A percentile compares a stretch with the other conserved stretches of the same genome.
phyloP scores from a whole-genome alignment of 805 yeast genomes.

The Debaryomyces castellii region DNA sequence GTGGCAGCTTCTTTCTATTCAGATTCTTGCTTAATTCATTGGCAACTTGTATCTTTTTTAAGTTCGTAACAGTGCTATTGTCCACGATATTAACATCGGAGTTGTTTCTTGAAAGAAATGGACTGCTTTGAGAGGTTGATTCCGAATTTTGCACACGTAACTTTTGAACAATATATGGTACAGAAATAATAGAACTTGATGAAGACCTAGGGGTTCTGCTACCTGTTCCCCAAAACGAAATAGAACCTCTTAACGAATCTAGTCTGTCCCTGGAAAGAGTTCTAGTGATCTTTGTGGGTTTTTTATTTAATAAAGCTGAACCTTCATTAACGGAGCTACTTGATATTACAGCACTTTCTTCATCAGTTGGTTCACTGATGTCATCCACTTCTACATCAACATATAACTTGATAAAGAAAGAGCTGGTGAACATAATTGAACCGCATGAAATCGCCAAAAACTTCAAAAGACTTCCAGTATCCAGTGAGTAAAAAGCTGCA shows the following conservation, averaged over 20 bases:
- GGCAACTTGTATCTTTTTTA: background rate
- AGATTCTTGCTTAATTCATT: background rate
- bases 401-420: constrained; percentile 43
- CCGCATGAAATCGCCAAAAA: constrained; percentile 60
- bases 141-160: constrained; percentile 3
- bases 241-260: constrained; percentile 29
- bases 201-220: constrained; percentile 25
- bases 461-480: constrained; percentile 54
- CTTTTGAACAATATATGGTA: constrained; percentile 7
- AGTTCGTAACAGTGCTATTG: background rate
- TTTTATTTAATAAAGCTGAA: background rate
- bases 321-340: background rate
- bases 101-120: constrained; percentile 5
- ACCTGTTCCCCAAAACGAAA: constrained; percentile 43
- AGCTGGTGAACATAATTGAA: constrained; percentile 40
- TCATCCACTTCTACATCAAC: constrained; percentile 18
- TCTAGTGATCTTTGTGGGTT: background rate
- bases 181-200: constrained; percentile 12
- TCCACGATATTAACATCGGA: background rate
- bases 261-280: constrained; percentile 5
- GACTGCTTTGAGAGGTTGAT: constrained; percentile 4
- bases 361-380: constrained; percentile 2
- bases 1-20: constrained; percentile 8
- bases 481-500: constrained; percentile 48
- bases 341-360: constrained; percentile 2